Evolutionary conservation across 108 stramenopile genomes (phyloP).

Genomic region (Bacterosira constricta): DNA sequence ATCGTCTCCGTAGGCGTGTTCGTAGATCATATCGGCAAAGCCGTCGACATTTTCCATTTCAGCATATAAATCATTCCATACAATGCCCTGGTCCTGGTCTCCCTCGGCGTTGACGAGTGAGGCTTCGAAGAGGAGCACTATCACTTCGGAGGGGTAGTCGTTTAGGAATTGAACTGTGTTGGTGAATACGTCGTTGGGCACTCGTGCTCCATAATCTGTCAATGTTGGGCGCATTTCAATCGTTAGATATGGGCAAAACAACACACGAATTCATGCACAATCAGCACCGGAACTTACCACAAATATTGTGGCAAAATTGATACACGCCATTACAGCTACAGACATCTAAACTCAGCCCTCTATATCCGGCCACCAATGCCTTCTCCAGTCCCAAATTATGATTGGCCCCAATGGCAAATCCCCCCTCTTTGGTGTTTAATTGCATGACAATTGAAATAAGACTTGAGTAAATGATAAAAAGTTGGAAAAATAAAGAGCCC

Average conservation of each 20-base stretch:
- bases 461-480: not conserved
- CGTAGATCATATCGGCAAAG: slow-evolving; percentile 43
- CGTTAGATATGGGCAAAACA: not conserved
- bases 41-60: slow-evolving; percentile 29
- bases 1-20: slow-evolving; percentile 18
- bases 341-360: slow-evolving; percentile 38
- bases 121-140: slow-evolving; percentile 38
- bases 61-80: slow-evolving; percentile 36
- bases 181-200: slow-evolving; percentile 31
- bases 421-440: slow-evolving; percentile 1
- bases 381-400: slow-evolving; percentile 37
- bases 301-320: slow-evolving; percentile 47
- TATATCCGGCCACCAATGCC: slow-evolving; percentile 41
- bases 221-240: not conserved
- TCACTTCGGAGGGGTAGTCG: slow-evolving; percentile 45
- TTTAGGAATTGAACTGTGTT: slow-evolving; percentile 36
- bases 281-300: no score
- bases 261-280: no score
- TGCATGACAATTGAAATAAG: not conserved
- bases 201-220: slow-evolving; percentile 33
- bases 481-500: not conserved
- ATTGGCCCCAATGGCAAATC: slow-evolving; percentile 38
- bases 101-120: no score
- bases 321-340: slow-evolving; percentile 31
- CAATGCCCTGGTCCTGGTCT: slow-evolving; percentile 21